Percentiles rank a stretch among this genome's conserved stretches.
phyloP scores from a whole-genome alignment of 139 green algal genomes.

The Nannochloris sp. region DNA sequence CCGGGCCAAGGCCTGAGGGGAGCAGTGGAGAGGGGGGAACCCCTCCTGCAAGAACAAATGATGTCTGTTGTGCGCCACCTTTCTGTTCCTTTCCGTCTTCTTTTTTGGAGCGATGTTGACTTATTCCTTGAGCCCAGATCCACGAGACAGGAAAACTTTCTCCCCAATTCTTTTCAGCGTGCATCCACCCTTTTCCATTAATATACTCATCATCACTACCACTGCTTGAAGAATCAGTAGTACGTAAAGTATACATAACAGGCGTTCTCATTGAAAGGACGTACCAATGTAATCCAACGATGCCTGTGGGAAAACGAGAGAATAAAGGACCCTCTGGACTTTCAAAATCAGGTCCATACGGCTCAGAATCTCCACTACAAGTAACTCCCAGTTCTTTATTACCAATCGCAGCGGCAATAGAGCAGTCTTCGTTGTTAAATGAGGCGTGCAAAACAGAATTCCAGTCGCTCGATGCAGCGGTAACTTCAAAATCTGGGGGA shows the following conservation, averaged over 20 bases:
- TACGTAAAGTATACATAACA: background rate
- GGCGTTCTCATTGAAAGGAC: slow-evolving; percentile 19
- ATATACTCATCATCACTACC: too few relatives aligned
- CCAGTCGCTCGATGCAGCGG: background rate
- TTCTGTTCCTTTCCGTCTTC: background rate
- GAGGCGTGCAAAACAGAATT: background rate
- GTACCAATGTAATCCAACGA: slow-evolving; percentile 20
- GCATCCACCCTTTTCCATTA: background rate
- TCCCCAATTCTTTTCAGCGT: slow-evolving; percentile 25
- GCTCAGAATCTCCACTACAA: background rate
- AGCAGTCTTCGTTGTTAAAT: background rate
- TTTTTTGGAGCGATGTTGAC: background rate
- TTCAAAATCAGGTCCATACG: background rate
- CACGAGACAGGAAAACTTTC: slow-evolving; percentile 6
- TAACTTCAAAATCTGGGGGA: background rate
- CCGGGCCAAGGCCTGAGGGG: slow-evolving; percentile 1
- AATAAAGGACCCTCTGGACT: background rate
- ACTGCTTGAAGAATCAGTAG: too few relatives aligned
- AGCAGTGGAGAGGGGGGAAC: slow-evolving; percentile 4
- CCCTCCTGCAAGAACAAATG: slow-evolving; percentile 15
- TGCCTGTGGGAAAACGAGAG: background rate
- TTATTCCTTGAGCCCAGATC: slow-evolving; percentile 17
- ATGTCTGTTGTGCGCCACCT: background rate
- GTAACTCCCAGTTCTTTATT: background rate
- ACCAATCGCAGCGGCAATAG: background rate